Conservation (phyloP, 257 asterid species). For the Rhazya stricta region DNA sequence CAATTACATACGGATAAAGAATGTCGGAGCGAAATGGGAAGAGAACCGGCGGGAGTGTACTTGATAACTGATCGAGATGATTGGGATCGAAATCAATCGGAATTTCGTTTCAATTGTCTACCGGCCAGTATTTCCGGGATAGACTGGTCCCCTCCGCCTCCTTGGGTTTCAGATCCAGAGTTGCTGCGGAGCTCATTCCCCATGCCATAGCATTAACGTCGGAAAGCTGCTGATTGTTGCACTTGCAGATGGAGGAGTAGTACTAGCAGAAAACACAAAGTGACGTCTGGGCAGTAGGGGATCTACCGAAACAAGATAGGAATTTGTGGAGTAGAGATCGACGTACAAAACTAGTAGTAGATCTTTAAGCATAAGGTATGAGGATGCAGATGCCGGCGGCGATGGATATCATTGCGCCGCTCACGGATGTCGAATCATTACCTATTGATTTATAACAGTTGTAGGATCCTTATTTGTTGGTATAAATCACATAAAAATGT, state of each 20-base stretch:
- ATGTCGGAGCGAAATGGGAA: too few relatives aligned
- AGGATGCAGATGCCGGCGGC: neutral
- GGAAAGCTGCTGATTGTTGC: neutral
- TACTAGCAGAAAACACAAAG: neutral
- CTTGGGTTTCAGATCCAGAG: neutral
- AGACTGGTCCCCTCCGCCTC: neutral
- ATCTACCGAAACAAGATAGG: neutral
- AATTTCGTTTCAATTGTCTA: neutral
- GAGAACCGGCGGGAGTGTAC: too few relatives aligned
- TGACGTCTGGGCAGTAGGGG: neutral
- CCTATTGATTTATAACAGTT: conserved; percentile 3
- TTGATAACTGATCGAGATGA: too few relatives aligned
- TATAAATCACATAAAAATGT: too few relatives aligned
- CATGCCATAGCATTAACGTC: neutral
- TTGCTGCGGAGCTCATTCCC: neutral
- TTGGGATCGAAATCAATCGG: neutral
- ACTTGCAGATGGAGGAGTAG: neutral
- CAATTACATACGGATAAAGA: too few relatives aligned
- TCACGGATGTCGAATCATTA: neutral
- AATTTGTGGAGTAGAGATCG: neutral
- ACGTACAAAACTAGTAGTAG: neutral
- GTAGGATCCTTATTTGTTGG: neutral
- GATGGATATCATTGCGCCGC: conserved; percentile 6
- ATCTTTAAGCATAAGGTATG: neutral
- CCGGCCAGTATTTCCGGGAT: neutral